Evolutionary conservation across 2,329 filamentous ascomycete species (phyloP).

Genomic region (Graphilbum ipis-grandicollis): DNA sequence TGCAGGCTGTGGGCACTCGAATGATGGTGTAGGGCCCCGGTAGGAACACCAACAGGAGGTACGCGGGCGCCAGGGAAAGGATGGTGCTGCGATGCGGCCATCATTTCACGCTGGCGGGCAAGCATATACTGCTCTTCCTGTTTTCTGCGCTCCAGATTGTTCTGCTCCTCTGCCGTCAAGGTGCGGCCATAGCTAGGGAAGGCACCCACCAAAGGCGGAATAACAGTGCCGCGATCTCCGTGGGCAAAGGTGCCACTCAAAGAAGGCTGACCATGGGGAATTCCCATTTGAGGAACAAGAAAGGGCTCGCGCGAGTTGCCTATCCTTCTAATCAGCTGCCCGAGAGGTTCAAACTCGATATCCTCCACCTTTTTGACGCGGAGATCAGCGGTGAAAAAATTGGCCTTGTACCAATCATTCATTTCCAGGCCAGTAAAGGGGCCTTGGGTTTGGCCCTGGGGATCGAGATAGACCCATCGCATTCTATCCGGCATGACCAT

Average conservation of each 20-base stretch:
- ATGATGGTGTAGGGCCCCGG: slow-evolving; percentile 59
- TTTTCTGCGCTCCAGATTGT: slow-evolving; percentile 87
- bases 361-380: slow-evolving; percentile 93
- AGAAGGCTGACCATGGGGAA: slow-evolving; percentile 65
- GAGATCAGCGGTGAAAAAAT: slow-evolving; percentile 89
- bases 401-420: slow-evolving; percentile 99
- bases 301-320: slow-evolving; percentile 96
- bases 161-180: slow-evolving; percentile 92
- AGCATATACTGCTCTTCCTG: slow-evolving; percentile 97
- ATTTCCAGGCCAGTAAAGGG: slow-evolving; percentile 95
- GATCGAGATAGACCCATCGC: slow-evolving; percentile 96
- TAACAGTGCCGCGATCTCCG: slow-evolving; percentile 40
- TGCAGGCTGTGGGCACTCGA: slow-evolving; percentile 91
- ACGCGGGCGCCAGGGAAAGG: slow-evolving; percentile 3
- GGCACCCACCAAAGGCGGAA: slow-evolving; percentile 79
- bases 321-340: slow-evolving; percentile 85
- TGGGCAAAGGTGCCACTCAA: slow-evolving; percentile 29
- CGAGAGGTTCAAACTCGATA: slow-evolving; percentile 81
- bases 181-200: slow-evolving; percentile 96
- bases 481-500: slow-evolving; percentile 99
- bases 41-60: slow-evolving; percentile 22
- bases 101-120: slow-evolving; percentile 85
- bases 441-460: slow-evolving; percentile 78
- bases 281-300: slow-evolving; percentile 90
- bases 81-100: slow-evolving; percentile 53